Evolutionary conservation across 345 rosid genomes (phyloP), one percentile per base, ranked within the genome.

Genomic region (Reutealis trisperma): DNA sequence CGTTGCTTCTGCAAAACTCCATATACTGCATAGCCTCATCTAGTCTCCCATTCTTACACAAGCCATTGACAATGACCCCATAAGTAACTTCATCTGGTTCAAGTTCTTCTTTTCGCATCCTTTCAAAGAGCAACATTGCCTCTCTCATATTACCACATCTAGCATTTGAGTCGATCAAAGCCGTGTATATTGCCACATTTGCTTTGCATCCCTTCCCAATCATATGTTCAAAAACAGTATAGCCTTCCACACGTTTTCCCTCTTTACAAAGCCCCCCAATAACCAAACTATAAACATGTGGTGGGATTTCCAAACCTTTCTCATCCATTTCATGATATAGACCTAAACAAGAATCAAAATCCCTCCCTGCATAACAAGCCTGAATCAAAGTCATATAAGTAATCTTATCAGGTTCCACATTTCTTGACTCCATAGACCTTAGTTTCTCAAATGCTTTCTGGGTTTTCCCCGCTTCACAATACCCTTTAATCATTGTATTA

Each of bases 401-500:
- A 45, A 93, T 91, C 90, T 90, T 96, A 86, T 96, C 98, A 0
- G 91, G 92, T 30, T 80, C 93, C 78, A 90, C 81, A 6, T 83
- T 84, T 85, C 72, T 86, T 0, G n/a, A 66, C 81, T 92, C 97
- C 99, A 96, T 91, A 67, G 73, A 87, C 74, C 87, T 86, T 63
- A 93, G 80, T 70, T 75, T 86, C 82, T 89, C 88, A 80, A 89
- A 62, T 27, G 92, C 98, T 80, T 89, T 91, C 80, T 75, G 86
- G 30, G 90, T 84, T 77, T 81, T 90, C 32, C 97, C 98, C 13
- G 71, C 87, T 77, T 89, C 89, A 80, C 94, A 86, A 71, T 90
- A 92, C 62, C 99, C 97, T 71, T 95, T 95, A 67, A 96, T 84
- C 97, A 93, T 86, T 0, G 94, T 93, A 73, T 93, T 93, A 73